Percentiles rank a stretch among this genome's conserved stretches.
These are phyloP conservation scores for Echium plantagineum DNA, from an alignment of 257 asterid species.

Conservation along the genomic window DNA sequence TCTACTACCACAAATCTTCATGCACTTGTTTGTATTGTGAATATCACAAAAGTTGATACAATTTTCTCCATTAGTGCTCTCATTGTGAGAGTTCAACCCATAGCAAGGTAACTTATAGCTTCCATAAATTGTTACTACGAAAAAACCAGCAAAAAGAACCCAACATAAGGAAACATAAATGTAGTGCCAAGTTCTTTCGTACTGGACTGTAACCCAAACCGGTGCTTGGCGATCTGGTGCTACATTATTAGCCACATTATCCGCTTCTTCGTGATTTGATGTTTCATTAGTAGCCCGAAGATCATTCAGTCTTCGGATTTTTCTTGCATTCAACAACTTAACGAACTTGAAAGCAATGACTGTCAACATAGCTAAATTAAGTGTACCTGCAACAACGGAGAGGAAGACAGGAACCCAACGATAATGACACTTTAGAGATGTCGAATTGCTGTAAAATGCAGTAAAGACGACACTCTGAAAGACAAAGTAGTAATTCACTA, in stretches of 20 bases:
- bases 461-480: slow-evolving; percentile 23
- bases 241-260: too few species aligned
- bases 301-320: too few species aligned
- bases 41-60: slow-evolving; percentile 1
- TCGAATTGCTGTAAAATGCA: slow-evolving; percentile 14
- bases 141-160: slow-evolving; percentile 8
- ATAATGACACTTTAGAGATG: slow-evolving; percentile 19
- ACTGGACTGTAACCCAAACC: not conserved
- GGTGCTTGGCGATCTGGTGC: not conserved
- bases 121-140: slow-evolving; percentile 16
- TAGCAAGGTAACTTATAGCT: slow-evolving; percentile 16
- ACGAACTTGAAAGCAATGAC: not conserved
- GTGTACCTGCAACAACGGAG: slow-evolving; percentile 13
- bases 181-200: slow-evolving; percentile 8
- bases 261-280: too few species aligned
- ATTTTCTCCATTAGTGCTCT: not conserved
- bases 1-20: not conserved
- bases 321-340: slow-evolving; percentile 1
- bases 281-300: too few species aligned
- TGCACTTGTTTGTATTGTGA: not conserved
- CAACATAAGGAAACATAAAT: slow-evolving; percentile 2
- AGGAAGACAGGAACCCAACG: slow-evolving; percentile 18
- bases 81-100: not conserved
- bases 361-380: too few species aligned
- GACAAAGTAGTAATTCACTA: slow-evolving; percentile 17